phyloP scores from a whole-genome alignment of 2,329 filamentous ascomycete genomes.

The Microsporum audouinii region DNA sequence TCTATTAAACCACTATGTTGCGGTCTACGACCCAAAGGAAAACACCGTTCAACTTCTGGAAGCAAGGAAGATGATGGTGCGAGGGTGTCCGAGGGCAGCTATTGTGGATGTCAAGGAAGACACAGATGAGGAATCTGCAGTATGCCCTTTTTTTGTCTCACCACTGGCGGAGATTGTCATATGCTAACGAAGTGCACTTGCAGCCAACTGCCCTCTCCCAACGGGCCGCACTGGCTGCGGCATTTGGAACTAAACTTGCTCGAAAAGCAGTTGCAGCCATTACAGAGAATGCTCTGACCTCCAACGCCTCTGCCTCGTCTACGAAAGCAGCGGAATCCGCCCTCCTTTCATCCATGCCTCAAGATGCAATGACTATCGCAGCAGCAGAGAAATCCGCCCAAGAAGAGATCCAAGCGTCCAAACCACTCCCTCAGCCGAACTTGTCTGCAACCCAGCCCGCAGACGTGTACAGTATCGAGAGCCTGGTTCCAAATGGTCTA shows the following conservation, averaged over 20 bases:
- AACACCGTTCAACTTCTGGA: slow-evolving; percentile 44
- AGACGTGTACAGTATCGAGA: slow-evolving; percentile 36
- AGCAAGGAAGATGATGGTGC: slow-evolving; percentile 45
- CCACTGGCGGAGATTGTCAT: not conserved
- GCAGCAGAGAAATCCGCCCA: slow-evolving; percentile 26
- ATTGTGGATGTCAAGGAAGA: slow-evolving; percentile 21
- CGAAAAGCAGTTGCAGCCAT: slow-evolving; percentile 38
- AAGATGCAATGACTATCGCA: slow-evolving; percentile 23
- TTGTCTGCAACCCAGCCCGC: slow-evolving; percentile 33
- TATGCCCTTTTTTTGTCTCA: not conserved
- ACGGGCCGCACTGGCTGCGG: slow-evolving; percentile 35
- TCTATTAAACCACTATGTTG: slow-evolving; percentile 49
- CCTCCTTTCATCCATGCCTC: slow-evolving; percentile 33
- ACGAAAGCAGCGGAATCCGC: slow-evolving; percentile 33
- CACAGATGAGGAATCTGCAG: slow-evolving; percentile 15
- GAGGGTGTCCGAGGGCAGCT: slow-evolving; percentile 34
- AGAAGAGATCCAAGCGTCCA: slow-evolving; percentile 35
- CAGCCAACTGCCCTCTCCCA: slow-evolving; percentile 31
- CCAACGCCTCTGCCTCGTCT: slow-evolving; percentile 26
- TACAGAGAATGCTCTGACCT: slow-evolving; percentile 39
- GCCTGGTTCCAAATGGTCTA: slow-evolving; percentile 32
- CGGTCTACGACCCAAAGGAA: slow-evolving; percentile 46
- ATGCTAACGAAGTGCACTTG: not conserved
- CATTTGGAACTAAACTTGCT: slow-evolving; percentile 41
- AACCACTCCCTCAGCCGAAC: slow-evolving; percentile 36